Percentiles rank a stretch among this genome's conserved stretches.
These are phyloP conservation scores for Kodamaea hsintzibuensis DNA, from an alignment of 805 yeast genomes.

Conservation along the genomic window DNA sequence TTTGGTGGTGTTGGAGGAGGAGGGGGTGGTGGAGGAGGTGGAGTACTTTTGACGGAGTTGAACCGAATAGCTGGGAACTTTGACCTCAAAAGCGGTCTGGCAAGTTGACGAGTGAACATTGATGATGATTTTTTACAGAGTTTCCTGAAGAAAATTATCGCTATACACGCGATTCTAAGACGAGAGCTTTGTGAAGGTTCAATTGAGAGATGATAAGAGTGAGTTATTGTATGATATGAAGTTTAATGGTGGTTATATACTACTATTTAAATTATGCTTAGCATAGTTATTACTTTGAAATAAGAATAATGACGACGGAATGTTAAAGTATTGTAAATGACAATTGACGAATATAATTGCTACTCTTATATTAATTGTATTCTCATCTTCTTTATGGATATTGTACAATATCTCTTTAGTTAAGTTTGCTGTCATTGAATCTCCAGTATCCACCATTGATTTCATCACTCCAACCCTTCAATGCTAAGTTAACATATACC, in stretches of 20 bases:
- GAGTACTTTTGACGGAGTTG: slow-evolving; percentile 15
- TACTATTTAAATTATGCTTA: too few relatives aligned
- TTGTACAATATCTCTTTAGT: too few relatives aligned
- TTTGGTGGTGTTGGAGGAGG: slow-evolving; percentile 13
- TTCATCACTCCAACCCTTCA: slow-evolving; percentile 54
- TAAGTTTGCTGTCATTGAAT: slow-evolving; percentile 45
- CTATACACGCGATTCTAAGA: neutral
- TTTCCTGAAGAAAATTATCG: neutral
- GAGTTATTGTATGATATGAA: too few relatives aligned
- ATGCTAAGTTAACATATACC: slow-evolving; percentile 65
- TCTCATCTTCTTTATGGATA: neutral
- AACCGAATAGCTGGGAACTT: slow-evolving; percentile 9
- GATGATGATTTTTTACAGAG: neutral
- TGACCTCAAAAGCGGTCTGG: slow-evolving; percentile 4
- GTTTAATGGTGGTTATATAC: too few relatives aligned
- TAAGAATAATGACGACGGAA: too few relatives aligned
- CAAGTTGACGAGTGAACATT: slow-evolving; percentile 8
- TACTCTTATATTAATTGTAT: neutral
- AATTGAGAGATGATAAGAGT: too few relatives aligned
- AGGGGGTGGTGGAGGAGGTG: slow-evolving; percentile 16
- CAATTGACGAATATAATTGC: too few relatives aligned
- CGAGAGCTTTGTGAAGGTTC: too few relatives aligned
- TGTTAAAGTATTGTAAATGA: too few relatives aligned
- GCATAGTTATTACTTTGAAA: too few relatives aligned
- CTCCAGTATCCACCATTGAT: slow-evolving; percentile 71